Conservation (phyloP, 1,139 yeast species). For the Barnettozyma hawaiiensis region DNA sequence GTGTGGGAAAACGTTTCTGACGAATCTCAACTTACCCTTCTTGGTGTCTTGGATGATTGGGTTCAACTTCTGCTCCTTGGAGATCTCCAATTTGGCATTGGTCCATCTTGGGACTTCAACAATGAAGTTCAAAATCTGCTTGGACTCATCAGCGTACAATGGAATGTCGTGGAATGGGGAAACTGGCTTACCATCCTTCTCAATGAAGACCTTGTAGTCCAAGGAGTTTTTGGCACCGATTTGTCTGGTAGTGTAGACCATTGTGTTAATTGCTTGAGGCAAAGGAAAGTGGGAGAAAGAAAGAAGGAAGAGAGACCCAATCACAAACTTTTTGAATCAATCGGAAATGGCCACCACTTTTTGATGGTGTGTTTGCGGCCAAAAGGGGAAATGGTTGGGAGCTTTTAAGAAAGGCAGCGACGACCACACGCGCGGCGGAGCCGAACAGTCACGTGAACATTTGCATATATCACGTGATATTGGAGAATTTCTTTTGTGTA, state of each 20-base stretch:
- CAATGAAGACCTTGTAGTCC: constrained; percentile 80
- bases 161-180: constrained; percentile 80
- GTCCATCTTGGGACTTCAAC: constrained; percentile 92
- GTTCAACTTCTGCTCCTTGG: constrained; percentile 58
- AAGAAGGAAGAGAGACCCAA: neutral
- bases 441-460: neutral
- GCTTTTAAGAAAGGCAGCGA: too few species aligned
- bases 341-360: neutral
- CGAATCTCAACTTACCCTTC: constrained; percentile 78
- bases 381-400: neutral
- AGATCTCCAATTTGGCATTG: constrained; percentile 83
- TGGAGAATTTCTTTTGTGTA: neutral
- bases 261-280: constrained; percentile 24
- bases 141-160: constrained; percentile 55
- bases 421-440: too few species aligned
- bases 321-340: neutral
- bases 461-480: neutral
- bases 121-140: constrained; percentile 73
- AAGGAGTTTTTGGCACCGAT: constrained; percentile 89
- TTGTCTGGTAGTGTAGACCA: constrained; percentile 77
- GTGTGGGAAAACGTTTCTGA: constrained; percentile 82
- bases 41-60: constrained; percentile 85
- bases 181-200: constrained; percentile 59
- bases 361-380: neutral
- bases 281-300: neutral